Evolutionary conservation across 768 basidiomycete genomes (phyloP), one percentile per base, ranked within the genome.

Genomic region (Lactarius indigo): DNA sequence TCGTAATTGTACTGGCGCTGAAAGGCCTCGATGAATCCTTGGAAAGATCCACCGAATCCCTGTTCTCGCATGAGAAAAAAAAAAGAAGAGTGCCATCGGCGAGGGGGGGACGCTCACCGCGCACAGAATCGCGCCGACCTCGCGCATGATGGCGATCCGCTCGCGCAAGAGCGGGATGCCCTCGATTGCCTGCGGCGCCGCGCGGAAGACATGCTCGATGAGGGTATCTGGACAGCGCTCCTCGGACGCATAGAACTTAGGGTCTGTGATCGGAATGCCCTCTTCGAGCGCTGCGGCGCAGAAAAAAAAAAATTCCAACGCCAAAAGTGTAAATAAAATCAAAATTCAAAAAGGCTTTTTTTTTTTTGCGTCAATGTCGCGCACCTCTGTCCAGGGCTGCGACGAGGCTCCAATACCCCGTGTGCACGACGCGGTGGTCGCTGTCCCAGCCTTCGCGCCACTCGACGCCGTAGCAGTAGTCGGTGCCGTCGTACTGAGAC

Each of bases 361-460:
- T 41, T 57, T 26, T 18, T 7, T 31, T 37, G 4, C 33, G 44
- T 15, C 15, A 28, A 47, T 9, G 61, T 9, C n/a, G n/a, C 78
- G 47, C 69, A 91, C 92, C 93, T 82, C 88, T 79, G 73, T 94
- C 85, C n/a, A 95, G 73, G 1, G 91, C 86, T 37, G 94, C 92
- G 10, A 94, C 85, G 6, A 96, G 79, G 68, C 89, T 90, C 91
- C 92, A 93, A 72, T 96, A 96, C 0, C 94, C 94, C 0, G 90
- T 93, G 75, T 85, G 87, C 28, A 88, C 78, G 44, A 78, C 80
- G 52, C 68, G 79, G n/a, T 77, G 76, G 7, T 81, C 74, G n/a
- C 76, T 78, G 17, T 76, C 77, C 90, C 92, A 93, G 1, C 86
- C 84, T 9, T 81, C 76, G 61, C 85, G 81, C 92, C 93, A 95